Base-by-base conservation (phyloP, 305 asterid genomes). In the Fraxinus latifolia region DNA sequence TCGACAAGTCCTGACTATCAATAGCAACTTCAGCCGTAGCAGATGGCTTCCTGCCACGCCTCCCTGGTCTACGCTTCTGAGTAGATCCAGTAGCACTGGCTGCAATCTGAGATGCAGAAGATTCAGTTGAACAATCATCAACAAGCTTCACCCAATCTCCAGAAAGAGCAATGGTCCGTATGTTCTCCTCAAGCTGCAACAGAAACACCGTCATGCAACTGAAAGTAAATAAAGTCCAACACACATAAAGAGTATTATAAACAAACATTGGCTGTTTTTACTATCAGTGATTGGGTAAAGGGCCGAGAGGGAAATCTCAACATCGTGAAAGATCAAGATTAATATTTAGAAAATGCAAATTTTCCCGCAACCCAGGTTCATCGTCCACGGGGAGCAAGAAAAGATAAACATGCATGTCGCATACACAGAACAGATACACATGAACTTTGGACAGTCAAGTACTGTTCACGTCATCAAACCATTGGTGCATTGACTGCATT, bases 31-130 rank as follows among this genome's bases (percentile, higher is more conserved):
- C 97, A 2, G 83, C 84, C 62, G 80, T 33, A 82, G 78, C 77
- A 82, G 93, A 65, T 71, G 90, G 87, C 84, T 91, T 96, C 88
- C 94, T 90, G 85, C 97, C 96, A 83, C 94, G 97, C 80, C 97
- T 91, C 77, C 98, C 98, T 67, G 98, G 95, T 83, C 86, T 90
- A 80, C 93, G 92, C 86, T 95, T 96, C 88, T 95, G 94, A 81
- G 89, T 85, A 77, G 96, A 92, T 80, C 88, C 95, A 83, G 90
- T 86, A 83, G 87, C 91, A 87, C 42, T 88, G 65, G 87, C 77
- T 79, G 90, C 89, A 87, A 82, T 86, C 82, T 88, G 93, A 82
- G 86, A 85, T 79, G 86, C 77, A 33, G 93, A 87, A 79, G 91
- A 82, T 73, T 88, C 95, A 83, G 82, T 80, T 58, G 94, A 85